Conservation (phyloP, 768 basidiomycete species). For the Xerocomellus chrysenteron region DNA sequence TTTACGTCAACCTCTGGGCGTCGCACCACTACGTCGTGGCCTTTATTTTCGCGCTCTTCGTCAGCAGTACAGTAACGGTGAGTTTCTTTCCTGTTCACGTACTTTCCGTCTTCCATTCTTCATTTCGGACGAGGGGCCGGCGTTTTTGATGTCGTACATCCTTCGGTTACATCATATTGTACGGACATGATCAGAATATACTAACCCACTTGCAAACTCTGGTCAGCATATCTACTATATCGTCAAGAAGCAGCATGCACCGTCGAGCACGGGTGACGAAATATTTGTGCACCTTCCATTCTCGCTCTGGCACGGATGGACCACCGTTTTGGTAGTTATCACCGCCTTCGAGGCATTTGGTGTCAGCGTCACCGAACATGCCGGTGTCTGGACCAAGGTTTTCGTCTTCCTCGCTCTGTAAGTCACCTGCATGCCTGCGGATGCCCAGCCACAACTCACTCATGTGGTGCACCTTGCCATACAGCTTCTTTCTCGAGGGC, state of each 20-base stretch:
- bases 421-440: conserved; percentile 25
- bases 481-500: conserved; percentile 86
- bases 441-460: conserved; percentile 1
- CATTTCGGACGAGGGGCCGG: conserved; percentile 7
- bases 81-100: conserved; percentile 9
- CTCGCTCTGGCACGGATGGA: conserved; percentile 94
- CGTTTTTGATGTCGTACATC: conserved; percentile 1
- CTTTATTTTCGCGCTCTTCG: conserved; percentile 85
- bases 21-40: conserved; percentile 72
- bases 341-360: conserved; percentile 91
- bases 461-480: conserved; percentile 1
- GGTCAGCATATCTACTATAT: conserved; percentile 86
- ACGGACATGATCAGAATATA: conserved; percentile 7
- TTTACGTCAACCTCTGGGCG: conserved; percentile 90
- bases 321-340: conserved; percentile 77
- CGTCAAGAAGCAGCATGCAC: conserved; percentile 81
- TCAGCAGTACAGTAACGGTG: conserved; percentile 67
- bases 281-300: conserved; percentile 94
- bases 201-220: conserved; percentile 13
- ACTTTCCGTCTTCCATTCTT: conserved; percentile 13
- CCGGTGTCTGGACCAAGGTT: conserved; percentile 91
- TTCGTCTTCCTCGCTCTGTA: conserved; percentile 92
- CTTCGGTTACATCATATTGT: conserved; percentile 1
- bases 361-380: conserved; percentile 59
- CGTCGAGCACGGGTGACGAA: conserved; percentile 70